Conservation (phyloP, 352 stramenopile genomes). For the Lagenidium giganteum region DNA sequence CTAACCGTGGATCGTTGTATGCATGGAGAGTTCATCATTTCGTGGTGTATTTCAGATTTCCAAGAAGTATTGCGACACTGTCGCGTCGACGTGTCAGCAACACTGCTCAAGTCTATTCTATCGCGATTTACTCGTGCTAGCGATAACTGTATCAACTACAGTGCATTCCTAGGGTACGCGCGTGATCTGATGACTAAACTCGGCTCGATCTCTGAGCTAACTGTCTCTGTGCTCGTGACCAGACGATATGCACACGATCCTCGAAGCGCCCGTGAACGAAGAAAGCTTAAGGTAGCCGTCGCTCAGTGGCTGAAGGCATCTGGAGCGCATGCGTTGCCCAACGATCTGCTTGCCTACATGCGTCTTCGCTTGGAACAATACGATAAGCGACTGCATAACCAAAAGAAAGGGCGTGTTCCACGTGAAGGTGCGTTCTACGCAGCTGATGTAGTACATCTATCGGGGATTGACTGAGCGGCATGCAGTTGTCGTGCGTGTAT, state of each 20-base stretch:
- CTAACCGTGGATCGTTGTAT: not conserved
- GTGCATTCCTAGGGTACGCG: conserved; percentile 43
- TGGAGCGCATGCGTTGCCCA: not conserved
- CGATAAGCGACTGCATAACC: conserved; percentile 26
- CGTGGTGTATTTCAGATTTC: conserved; percentile 26
- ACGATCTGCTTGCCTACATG: conserved; percentile 25
- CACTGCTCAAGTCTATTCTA: conserved; percentile 34
- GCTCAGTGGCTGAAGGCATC: conserved; percentile 12
- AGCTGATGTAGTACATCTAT: no score
- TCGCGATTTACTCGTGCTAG: conserved; percentile 36
- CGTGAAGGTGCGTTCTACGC: conserved; percentile 20
- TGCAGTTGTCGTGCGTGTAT: conserved; percentile 30
- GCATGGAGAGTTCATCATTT: not conserved
- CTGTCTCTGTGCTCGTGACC: not conserved
- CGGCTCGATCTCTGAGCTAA: not conserved
- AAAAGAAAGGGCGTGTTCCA: conserved; percentile 18
- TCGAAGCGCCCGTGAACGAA: conserved; percentile 25
- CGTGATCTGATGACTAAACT: conserved; percentile 1
- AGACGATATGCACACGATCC: conserved; percentile 50
- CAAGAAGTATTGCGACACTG: conserved; percentile 25
- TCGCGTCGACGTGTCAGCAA: conserved; percentile 17
- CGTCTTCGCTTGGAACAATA: conserved; percentile 32
- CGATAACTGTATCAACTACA: conserved; percentile 31
- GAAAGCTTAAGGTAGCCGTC: conserved; percentile 31
- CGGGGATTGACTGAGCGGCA: no score